A percentile compares a stretch with the other conserved stretches of the same genome.
Conservation (phyloP, 768 basidiomycete species). For the Rossbeevera mucosa region DNA sequence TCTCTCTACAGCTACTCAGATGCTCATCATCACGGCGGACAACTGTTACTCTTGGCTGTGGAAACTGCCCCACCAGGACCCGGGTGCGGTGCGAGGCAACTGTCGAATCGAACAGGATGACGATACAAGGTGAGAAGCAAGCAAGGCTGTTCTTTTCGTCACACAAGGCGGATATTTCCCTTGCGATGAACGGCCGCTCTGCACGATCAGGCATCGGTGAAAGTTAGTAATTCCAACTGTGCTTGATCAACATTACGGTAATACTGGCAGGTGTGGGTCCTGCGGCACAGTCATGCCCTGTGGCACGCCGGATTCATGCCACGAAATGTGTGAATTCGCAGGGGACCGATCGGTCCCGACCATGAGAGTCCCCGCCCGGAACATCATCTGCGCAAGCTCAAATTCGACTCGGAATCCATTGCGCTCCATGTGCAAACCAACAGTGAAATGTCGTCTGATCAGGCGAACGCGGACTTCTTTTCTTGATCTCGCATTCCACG, state of each 20-base stretch:
- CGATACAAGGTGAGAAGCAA: no score
- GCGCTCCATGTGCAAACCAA: background rate
- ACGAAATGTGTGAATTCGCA: background rate
- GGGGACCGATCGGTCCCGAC: background rate
- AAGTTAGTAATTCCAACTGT: background rate
- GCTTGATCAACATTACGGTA: background rate
- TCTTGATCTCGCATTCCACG: background rate
- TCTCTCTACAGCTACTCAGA: background rate
- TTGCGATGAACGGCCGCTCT: background rate
- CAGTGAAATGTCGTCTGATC: background rate
- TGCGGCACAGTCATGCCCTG: background rate
- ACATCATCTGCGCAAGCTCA: no score
- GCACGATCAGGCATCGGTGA: background rate
- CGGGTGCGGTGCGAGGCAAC: background rate
- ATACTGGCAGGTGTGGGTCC: background rate
- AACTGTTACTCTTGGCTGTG: background rate
- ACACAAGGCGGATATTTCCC: background rate
- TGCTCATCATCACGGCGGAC: no score
- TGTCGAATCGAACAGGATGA: background rate
- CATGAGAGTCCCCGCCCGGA: background rate
- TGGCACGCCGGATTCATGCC: background rate
- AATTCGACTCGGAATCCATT: background rate
- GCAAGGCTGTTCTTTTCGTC: background rate
- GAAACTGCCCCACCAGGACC: background rate
- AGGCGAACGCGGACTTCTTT: background rate